phyloP scores from a whole-genome alignment of 2,329 filamentous ascomycete species.

The Calonectria naviculata region DNA sequence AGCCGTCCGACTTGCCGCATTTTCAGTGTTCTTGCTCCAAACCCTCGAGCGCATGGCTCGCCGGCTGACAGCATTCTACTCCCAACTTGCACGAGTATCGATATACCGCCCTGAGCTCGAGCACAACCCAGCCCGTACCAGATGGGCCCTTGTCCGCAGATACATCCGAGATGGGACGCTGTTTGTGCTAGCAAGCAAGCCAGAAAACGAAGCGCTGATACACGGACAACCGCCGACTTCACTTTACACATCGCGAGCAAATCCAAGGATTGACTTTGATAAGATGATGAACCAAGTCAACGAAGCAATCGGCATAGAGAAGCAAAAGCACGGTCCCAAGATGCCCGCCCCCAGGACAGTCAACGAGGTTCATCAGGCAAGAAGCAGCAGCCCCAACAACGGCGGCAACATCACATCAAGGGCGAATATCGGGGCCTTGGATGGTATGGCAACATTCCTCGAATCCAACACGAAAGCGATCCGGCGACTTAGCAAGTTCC shows the following conservation, averaged over 20 bases:
- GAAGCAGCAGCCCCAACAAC: not conserved
- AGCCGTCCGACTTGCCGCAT: conserved; percentile 49
- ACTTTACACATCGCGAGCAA: conserved; percentile 26
- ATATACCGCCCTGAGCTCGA: conserved; percentile 64
- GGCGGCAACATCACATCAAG: conserved; percentile 1
- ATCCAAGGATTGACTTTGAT: conserved; percentile 33
- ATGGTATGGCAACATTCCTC: conserved; percentile 29
- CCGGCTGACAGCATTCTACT: conserved; percentile 62
- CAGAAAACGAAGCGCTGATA: conserved; percentile 20
- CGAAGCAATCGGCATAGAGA: conserved; percentile 10
- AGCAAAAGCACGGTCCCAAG: not conserved
- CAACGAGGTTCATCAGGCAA: conserved; percentile 27
- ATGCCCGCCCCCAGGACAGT: not conserved
- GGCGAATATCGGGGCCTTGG: conserved; percentile 15
- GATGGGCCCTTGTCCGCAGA: conserved; percentile 62
- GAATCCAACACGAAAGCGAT: conserved; percentile 33
- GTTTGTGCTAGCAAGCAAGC: conserved; percentile 57
- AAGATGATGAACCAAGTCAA: conserved; percentile 32
- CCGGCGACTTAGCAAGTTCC: conserved; percentile 23
- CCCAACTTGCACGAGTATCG: conserved; percentile 59
- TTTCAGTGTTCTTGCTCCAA: conserved; percentile 61
- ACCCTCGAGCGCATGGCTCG: conserved; percentile 65
- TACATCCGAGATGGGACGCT: conserved; percentile 62
- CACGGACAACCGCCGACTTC: conserved; percentile 3
- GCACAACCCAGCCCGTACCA: conserved; percentile 61